Percentiles rank a stretch among this genome's conserved stretches.
Evolutionary conservation across 495 filamentous ascomycete species (phyloP).

Genomic region (Hyaloscypha finlandica): DNA sequence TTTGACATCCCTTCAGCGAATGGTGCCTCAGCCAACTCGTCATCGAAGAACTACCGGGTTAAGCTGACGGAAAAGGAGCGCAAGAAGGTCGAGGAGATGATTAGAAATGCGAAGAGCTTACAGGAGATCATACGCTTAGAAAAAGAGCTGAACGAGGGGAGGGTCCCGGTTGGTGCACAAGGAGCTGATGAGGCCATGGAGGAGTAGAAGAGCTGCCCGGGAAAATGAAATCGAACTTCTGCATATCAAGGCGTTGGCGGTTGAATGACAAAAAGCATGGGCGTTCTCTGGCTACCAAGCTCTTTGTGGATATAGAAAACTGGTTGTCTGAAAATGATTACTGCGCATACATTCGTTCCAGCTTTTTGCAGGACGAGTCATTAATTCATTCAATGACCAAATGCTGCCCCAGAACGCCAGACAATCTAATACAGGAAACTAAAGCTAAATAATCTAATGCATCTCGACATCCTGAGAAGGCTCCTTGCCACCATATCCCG

Average conservation of each 20-base stretch:
- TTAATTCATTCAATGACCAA: conserved; percentile 1
- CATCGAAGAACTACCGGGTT: conserved; percentile 62
- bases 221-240: neutral
- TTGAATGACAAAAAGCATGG: conserved; percentile 7
- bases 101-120: conserved; percentile 80
- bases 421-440: neutral
- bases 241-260: conserved; percentile 16
- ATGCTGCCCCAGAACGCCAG: neutral
- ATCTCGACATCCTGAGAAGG: conserved; percentile 55
- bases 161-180: conserved; percentile 70
- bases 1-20: conserved; percentile 64
- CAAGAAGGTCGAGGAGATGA: conserved; percentile 70
- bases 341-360: neutral
- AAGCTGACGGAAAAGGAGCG: conserved; percentile 70
- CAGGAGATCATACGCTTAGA: conserved; percentile 82
- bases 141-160: conserved; percentile 83
- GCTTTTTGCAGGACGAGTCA: neutral
- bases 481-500: conserved; percentile 16
- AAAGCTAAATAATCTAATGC: conserved; percentile 9
- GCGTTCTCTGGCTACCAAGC: conserved; percentile 4
- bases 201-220: conserved; percentile 37
- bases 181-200: conserved; percentile 54
- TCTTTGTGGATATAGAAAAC: conserved; percentile 3
- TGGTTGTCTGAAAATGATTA: neutral
- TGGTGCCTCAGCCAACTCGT: conserved; percentile 47